Evolutionary conservation across 257 asterid genomes (phyloP), one percentile per base, ranked within the genome.

Genomic region (Solanum tacnaense): DNA sequence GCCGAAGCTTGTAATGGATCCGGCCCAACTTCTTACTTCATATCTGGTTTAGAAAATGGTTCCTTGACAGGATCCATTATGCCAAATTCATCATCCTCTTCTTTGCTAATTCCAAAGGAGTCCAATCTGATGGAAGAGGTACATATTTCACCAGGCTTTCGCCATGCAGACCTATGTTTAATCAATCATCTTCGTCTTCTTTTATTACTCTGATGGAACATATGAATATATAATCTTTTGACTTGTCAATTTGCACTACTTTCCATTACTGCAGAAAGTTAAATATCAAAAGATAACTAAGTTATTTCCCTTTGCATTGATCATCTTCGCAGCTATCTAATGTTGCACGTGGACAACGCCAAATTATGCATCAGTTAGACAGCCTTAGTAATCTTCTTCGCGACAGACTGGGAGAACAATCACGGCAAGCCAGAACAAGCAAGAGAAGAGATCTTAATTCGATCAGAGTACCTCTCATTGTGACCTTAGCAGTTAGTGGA

Each of bases 61-160:
- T 94, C 97, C 58, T 89, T 95, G 89, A 96, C 97, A 4, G 97
- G 96, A 83, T 87, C 94, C 12, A 87, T 91, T 79, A 90, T 94
- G 93, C 94, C 95, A 34, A 93, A 93, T 88, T 97, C 99, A 60
- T 90, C 92, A 8, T 98, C 99, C 72, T 92, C 96, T 58, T 92
- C 96, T 56, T 92, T 95, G 88, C 98, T 91, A 62, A 89, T 96
- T 60, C 96, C 97, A 31, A 94, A 92, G 90, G 99, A 98, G 18
- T 89, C 95, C 13, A 87, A 95, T 86, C 88, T 96, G 87, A 84
- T 90, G 46, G 99, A 98, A 88, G 99, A 96, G 99, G 99, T 97
- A 94, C 46, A 44, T 39, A 84, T 23, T 27, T 35, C 52, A 11
- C 41, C 58, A 2, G 25, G 78, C 87, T 65, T 13, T 76, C 65